A percentile compares a stretch with the other conserved stretches of the same genome.
phyloP scores from a whole-genome alignment of 2,329 filamentous ascomycete species.

The Sarocladium brachiariae region DNA sequence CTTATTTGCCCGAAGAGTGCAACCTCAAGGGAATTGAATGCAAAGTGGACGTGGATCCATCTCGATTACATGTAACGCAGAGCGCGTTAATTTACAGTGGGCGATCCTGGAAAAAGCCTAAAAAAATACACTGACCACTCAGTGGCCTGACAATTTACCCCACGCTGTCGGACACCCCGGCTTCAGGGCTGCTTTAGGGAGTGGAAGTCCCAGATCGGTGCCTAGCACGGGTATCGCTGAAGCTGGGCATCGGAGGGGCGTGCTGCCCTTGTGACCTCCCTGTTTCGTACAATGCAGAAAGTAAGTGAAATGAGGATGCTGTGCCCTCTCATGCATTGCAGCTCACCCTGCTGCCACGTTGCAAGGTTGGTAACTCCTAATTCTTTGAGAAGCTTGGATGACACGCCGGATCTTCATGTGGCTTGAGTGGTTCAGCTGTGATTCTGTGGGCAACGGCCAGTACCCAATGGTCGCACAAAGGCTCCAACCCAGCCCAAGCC shows the following conservation, averaged over 20 bases:
- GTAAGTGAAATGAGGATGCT: too few species aligned
- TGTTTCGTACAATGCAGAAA: too few species aligned
- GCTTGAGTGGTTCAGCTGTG: background rate
- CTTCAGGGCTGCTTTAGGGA: background rate
- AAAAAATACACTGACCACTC: background rate
- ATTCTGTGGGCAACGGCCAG: background rate
- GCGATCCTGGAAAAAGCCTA: background rate
- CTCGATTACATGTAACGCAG: background rate
- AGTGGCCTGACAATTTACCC: background rate
- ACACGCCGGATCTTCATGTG: background rate
- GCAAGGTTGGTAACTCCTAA: background rate
- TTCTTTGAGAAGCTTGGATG: too few species aligned
- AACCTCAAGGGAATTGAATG: too few species aligned
- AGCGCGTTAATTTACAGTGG: background rate
- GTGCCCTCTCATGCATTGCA: conserved; percentile 2
- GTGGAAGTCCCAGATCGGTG: conserved; percentile 1
- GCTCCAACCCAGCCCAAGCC: background rate
- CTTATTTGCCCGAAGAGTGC: conserved; percentile 2
- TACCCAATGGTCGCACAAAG: background rate
- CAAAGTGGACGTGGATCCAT: background rate
- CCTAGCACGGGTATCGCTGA: conserved; percentile 4
- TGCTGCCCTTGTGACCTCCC: background rate
- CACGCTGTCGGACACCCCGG: conserved; percentile 2
- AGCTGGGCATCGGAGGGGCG: background rate
- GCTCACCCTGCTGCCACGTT: background rate